Base-by-base conservation (phyloP, 495 filamentous ascomycete genomes). In the Xylaria curta region DNA sequence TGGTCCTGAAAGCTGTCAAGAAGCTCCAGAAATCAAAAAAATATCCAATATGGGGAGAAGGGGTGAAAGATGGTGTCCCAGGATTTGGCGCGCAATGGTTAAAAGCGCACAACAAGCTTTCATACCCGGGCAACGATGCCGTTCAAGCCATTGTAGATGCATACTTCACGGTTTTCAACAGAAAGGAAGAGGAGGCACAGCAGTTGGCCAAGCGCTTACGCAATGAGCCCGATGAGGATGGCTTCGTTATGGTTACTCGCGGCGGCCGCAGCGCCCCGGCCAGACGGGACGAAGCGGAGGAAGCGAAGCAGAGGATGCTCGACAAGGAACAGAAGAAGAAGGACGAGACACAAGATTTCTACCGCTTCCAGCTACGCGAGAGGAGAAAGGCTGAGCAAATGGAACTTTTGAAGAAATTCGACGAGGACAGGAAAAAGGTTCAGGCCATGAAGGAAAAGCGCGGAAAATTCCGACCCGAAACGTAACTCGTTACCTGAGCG, bases 311-410 rank as follows among this genome's bases (percentile, higher is more conserved):
- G 81, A 89, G 89, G 85, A 90, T 94, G 87, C 85, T 92, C 78
- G 90, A 94, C 83, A 89, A 87, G 82, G 82, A 86, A 58, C 85
- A 87, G 76, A 88, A 87, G 80, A 89, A 87, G 82, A 89, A 85
- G 82, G 82, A 86, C 58, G 91, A 89, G 9, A 81, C 89, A 74
- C 87, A 88, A 44, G 91, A 94, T 76, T 98, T 99, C 80, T 99
- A 99, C 80, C 89, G 94, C 70, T 99, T 98, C 85, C 96, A 99
- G 87, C 86, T 88, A 73, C 83, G 95, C 61, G 95, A 98, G 85
- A 91, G 91, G 84, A 89, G 90, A 84, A 99, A 99, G 87, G 89
- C 89, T 75, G 87, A 89, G 73, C 92, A 94, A 79, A 85, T 86
- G 24, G 88, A 92, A 73, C 81, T 97, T 76, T 78, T 90, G 66